Evolutionary conservation across 2,329 filamentous ascomycete genomes (phyloP), one percentile per base, ranked within the genome.

Genomic region (Fusarium mundagurra): DNA sequence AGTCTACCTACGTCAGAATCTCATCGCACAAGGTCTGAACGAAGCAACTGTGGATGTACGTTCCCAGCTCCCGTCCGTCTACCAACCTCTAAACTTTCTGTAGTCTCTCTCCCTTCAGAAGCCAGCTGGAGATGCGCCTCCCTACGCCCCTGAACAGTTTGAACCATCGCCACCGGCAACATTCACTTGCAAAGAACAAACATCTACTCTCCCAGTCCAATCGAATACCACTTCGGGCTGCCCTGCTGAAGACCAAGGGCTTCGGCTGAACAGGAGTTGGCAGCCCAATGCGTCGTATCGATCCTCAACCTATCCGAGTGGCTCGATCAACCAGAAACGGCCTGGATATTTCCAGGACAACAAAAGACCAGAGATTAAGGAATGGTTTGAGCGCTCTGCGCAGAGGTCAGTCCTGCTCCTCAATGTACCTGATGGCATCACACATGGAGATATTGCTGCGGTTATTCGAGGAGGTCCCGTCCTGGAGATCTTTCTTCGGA

Each of bases 381-480:
- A 34, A 24, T 71, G 67, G n/a, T 24, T 77, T n/a, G 74, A 86
- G 64, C 80, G 82, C 39, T 78, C 81, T 36, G 84, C 84, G 55
- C 82, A 79, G 29, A 87, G 92, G 55, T 93, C 92, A 0, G 73
- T 97, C 29, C 83, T 89, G 29, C 84, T 96, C 57, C 83, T 83
- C 41, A 91, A 92, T 66, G 85, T 96, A 3, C 84, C 91, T 2
- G 87, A 91, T 10, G 85, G 84, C 6, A 88, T 88, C 20, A 92
- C 90, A 0, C 89, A 93, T 77, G 86, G 86, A 53, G 93, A 96
- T 71, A 83, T 96, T 67, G 86, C 88, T 7, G 85, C 87, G 29
- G 86, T 87, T 17, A 83, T 96, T 59, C 90, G 92, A 66, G 94
- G 94, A 31, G 94, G 94, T 3, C 86, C 89, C 72, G 76, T 97